Evolutionary conservation across 2,329 filamentous ascomycete genomes (phyloP).

Genomic region (Ophiocordyceps australis): DNA sequence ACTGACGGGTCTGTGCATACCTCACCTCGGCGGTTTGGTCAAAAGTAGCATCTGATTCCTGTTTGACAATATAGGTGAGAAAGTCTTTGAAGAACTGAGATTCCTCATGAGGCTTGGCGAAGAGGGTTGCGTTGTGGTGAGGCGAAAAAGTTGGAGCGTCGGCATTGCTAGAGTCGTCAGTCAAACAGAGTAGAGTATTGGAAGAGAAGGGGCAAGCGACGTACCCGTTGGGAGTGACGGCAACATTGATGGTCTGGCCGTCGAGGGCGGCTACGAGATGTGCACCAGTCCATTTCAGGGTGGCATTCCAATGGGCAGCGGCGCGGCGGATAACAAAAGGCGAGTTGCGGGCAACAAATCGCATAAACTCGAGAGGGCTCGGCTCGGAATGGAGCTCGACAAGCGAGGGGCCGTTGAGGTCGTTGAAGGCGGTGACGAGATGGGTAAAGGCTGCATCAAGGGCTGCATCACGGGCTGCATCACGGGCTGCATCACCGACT

Average conservation of each 20-base stretch:
- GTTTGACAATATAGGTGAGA: slow-evolving; percentile 38
- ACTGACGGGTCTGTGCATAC: slow-evolving; percentile 58
- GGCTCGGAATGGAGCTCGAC: slow-evolving; percentile 47
- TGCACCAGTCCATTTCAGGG: slow-evolving; percentile 39
- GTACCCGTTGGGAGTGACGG: slow-evolving; percentile 56
- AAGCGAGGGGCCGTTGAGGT: slow-evolving; percentile 44
- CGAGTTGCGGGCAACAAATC: slow-evolving; percentile 53
- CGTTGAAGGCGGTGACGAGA: slow-evolving; percentile 52
- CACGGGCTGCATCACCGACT: neutral
- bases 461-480: neutral
- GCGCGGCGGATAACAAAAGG: slow-evolving; percentile 55
- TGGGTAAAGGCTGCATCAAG: slow-evolving; percentile 12
- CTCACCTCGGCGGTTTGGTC: slow-evolving; percentile 28
- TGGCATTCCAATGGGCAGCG: slow-evolving; percentile 44
- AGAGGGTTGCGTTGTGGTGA: slow-evolving; percentile 19
- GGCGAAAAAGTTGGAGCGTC: slow-evolving; percentile 14
- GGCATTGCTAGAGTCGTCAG: slow-evolving; percentile 14
- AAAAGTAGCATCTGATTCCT: slow-evolving; percentile 26
- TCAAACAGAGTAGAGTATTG: neutral
- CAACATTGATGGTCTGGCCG: slow-evolving; percentile 48
- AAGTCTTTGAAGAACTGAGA: slow-evolving; percentile 43
- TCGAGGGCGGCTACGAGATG: slow-evolving; percentile 39
- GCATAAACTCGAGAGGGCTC: slow-evolving; percentile 63
- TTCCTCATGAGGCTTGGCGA: slow-evolving; percentile 58
- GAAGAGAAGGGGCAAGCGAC: slow-evolving; percentile 3